Evolutionary conservation across 345 rosid genomes (phyloP), one percentile per base, ranked within the genome.

Genomic region (Eucalyptus virginea): DNA sequence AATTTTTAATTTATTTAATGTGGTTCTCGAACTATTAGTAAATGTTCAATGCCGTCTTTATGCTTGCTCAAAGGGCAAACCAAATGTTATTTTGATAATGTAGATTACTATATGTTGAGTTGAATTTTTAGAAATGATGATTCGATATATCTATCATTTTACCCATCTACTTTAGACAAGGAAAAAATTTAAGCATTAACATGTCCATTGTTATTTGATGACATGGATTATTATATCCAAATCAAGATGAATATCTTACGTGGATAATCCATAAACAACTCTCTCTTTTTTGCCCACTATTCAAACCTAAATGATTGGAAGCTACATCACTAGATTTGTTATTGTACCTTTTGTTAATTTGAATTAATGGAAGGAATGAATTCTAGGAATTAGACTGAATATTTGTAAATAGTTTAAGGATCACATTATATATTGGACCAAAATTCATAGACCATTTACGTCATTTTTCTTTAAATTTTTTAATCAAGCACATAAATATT

Each of bases 11-110:
- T 24, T 9, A 7, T 52, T 52, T 1, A 52, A 52, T 52, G 10
- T 51, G 9, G 1, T 51, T 51, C 9, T 11, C 0, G 1, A 28
- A 28, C 0, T 60, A 1, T 5, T 5, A 1, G 4, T 60, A 12
- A 60, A 1, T 28, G 0, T 60, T 12, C 8, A 11, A 60, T 60
- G 32, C 2, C 0, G 2, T 60, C 32, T 12, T 60, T 60, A 60
- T 3, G 16, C 14, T 60, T 60, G 32, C 32, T 28, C 32, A 28
- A 28, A 60, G 1, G 67, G n/a, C 67, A 60, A 60, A 28, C 7
- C 67, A 9, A 4, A 26, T 6, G 67, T 60, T 60, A 60, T 6
- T 60, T 60, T 60, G 2, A 60, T 28, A 7, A 28, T 4, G 8
- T 60, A 13, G 16, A 12, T 60, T 26, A 60, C 6, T 9, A 12